Percentiles rank a stretch among this genome's conserved stretches.
These are phyloP conservation scores for Camelina neglecta DNA, from an alignment of 345 rosid species.

Conservation along the genomic window DNA sequence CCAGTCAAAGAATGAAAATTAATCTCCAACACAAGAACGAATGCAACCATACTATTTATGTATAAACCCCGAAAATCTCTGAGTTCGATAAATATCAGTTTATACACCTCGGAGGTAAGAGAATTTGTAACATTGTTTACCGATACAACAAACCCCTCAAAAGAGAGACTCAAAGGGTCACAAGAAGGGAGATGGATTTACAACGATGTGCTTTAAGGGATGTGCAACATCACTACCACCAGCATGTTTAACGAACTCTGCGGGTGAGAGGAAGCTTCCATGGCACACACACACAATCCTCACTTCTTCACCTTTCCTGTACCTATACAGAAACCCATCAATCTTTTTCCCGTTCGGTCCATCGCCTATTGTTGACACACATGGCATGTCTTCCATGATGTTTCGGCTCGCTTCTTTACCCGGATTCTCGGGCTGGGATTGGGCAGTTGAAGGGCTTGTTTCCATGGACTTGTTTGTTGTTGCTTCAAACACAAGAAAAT, in stretches of 20 bases:
- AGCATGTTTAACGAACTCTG: slow-evolving; percentile 86
- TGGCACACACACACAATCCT: slow-evolving; percentile 89
- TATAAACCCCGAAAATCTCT: slow-evolving; percentile 2
- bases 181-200: slow-evolving; percentile 59
- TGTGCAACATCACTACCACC: slow-evolving; percentile 72
- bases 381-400: slow-evolving; percentile 81
- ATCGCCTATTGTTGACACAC: slow-evolving; percentile 77
- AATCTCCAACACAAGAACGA: not conserved
- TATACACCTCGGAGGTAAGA: slow-evolving; percentile 27
- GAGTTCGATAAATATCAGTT: slow-evolving; percentile 2
- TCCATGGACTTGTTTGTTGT: slow-evolving; percentile 49
- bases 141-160: slow-evolving; percentile 2
- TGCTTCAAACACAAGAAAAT: slow-evolving; percentile 47
- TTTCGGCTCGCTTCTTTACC: slow-evolving; percentile 28
- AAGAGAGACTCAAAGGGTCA: slow-evolving; percentile 16
- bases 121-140: slow-evolving; percentile 1
- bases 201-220: slow-evolving; percentile 83
- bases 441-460: slow-evolving; percentile 54
- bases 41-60: not conserved
- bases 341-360: slow-evolving; percentile 77
- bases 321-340: slow-evolving; percentile 82
- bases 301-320: slow-evolving; percentile 76
- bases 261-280: slow-evolving; percentile 80
- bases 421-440: slow-evolving; percentile 38
- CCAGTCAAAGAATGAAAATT: not conserved